A percentile compares a stretch with the other conserved stretches of the same genome.
These are phyloP conservation scores for Solanum hybrid DNA, from an alignment of 305 asterid genomes.

Conservation along the genomic window DNA sequence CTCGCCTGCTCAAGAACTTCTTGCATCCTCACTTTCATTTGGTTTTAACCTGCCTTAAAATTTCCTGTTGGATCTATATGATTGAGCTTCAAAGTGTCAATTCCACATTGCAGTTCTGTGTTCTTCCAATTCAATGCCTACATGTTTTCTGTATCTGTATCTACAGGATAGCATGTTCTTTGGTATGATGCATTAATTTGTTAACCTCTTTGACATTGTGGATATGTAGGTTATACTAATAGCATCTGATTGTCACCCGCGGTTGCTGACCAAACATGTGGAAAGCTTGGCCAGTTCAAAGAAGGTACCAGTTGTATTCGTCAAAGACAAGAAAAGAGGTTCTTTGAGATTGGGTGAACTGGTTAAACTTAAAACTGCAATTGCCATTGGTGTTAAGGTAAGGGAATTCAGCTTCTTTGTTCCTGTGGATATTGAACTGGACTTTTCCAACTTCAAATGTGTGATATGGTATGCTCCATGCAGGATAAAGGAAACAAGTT, in stretches of 20 bases:
- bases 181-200: neutral
- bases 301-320: constrained; percentile 51
- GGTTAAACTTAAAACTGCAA: constrained; percentile 67
- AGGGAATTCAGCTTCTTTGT: neutral
- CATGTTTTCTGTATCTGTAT: neutral
- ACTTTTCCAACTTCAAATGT: neutral
- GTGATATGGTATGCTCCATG: constrained; percentile 6
- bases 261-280: constrained; percentile 63
- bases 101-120: neutral
- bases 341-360: constrained; percentile 75
- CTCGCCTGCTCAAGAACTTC: neutral
- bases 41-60: neutral
- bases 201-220: neutral
- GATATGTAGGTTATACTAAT: constrained; percentile 51
- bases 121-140: neutral
- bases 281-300: constrained; percentile 66
- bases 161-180: neutral
- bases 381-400: constrained; percentile 78
- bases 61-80: neutral
- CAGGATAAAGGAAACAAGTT: constrained; percentile 57
- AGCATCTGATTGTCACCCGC: constrained; percentile 77
- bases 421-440: neutral
- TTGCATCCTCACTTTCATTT: neutral
- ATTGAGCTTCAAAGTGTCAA: neutral
- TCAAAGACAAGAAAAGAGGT: constrained; percentile 58